Conservation (phyloP, 148 eudicot genomes). For the Bassia scoparia region DNA sequence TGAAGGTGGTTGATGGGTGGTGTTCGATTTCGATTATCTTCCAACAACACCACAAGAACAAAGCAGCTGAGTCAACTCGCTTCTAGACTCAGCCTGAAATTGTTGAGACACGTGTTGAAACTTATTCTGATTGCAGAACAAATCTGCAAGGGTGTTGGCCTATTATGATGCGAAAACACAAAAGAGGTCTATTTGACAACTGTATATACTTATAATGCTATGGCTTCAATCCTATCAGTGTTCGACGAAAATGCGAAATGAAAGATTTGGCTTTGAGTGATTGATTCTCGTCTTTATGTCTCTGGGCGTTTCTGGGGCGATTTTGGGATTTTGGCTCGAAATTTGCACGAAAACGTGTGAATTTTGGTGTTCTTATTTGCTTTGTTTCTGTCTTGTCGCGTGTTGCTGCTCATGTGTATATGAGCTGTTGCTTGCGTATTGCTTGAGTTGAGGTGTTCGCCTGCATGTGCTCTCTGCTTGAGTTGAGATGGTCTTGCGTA, state of each 20-base stretch:
- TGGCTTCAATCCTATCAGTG: constrained; percentile 75
- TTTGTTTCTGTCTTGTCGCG: no score
- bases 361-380: no score
- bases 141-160: constrained; percentile 59
- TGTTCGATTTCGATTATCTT: constrained; percentile 50
- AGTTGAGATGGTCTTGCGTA: no score
- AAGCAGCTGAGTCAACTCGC: constrained; percentile 42
- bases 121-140: no score
- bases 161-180: constrained; percentile 42
- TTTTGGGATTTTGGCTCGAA: no score
- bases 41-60: constrained; percentile 26
- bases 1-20: constrained; percentile 21
- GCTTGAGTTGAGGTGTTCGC: no score
- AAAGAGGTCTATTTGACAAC: constrained; percentile 54
- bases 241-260: constrained; percentile 76
- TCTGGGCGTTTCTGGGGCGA: constrained; percentile 65
- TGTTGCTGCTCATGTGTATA: no score
- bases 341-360: no score
- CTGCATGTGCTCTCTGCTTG: no score
- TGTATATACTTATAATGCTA: constrained; percentile 59
- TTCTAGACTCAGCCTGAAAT: constrained; percentile 45
- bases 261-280: constrained; percentile 35
- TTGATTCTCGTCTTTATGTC: constrained; percentile 35
- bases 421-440: no score
- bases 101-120: constrained; percentile 53